Evolutionary conservation across 441 rosid genomes (phyloP), one percentile per base, ranked within the genome.

Genomic region (Arabidopsis lyrata): DNA sequence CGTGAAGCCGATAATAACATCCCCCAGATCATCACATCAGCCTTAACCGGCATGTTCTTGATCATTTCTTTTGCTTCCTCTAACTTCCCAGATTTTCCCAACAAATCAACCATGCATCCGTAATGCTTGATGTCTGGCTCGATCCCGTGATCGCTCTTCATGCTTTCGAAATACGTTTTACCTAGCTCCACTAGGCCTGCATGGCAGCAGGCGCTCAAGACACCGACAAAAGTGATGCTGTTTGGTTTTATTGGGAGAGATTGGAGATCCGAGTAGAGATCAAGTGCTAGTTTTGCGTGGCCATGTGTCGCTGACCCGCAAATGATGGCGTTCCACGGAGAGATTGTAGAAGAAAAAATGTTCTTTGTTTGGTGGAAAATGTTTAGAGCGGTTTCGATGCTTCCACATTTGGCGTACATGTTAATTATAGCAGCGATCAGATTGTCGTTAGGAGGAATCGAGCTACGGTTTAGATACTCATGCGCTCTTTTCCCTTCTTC

Each of bases 321-420:
- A 38, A 93, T 88, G 48, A 91, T 87, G 7, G 96, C 88, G 79
- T 91, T 93, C 98, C 97, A 93, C 1, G 97, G 96, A 39, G 96
- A 91, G 60, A 88, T 80, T 14, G 85, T 80, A 11, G 75, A 59
- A 5, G 71, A 70, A 53, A 64, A 73, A 54, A 71, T 60, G 36
- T 85, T 89, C 54, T 54, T 80, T 62, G 89, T 78, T 67, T 73
- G 77, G 73, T 72, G 68, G 78, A 93, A 93, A 34, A 88, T 75
- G 61, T 81, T 81, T 52, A 91, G 71, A 47, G 94, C 96, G 58
- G 82, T 66, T 55, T 76, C 73, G 52, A 89, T 85, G 83, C 92
- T 91, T 34, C 98, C 89, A 14, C 96, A 89, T 88, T 93, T 93
- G 38, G 93, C 89, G 36, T 93, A 93, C 98, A 93, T 93, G 81